A percentile compares a stretch with the other conserved stretches of the same genome.
Conservation (phyloP, 345 rosid species). For the Euphorbia pulcherrima region DNA sequence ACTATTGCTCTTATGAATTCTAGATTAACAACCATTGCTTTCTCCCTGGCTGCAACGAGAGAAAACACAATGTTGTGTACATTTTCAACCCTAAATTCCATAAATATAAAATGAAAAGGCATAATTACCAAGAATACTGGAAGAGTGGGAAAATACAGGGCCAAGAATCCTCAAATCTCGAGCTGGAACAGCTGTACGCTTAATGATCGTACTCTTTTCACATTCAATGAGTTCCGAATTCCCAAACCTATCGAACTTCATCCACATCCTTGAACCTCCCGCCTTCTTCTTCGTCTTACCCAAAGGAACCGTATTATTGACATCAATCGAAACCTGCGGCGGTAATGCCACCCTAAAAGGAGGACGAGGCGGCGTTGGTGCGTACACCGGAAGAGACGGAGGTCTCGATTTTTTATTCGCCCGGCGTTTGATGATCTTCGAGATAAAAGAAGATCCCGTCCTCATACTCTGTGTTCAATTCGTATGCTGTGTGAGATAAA, state of each 20-base stretch:
- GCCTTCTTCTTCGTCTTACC: constrained; percentile 82
- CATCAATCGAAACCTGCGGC: neutral
- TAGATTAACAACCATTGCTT: constrained; percentile 82
- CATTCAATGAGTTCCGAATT: constrained; percentile 75
- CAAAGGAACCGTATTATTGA: neutral
- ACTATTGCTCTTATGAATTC: constrained; percentile 79
- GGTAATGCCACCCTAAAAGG: constrained; percentile 16
- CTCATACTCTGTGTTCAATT: constrained; percentile 11
- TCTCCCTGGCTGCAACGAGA: constrained; percentile 64
- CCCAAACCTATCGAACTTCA: constrained; percentile 78
- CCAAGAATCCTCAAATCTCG: constrained; percentile 93
- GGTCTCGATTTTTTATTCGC: constrained; percentile 3
- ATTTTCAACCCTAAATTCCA: neutral
- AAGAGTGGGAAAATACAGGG: constrained; percentile 86
- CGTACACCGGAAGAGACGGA: neutral
- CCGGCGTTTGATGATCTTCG: constrained; percentile 14
- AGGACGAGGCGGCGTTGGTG: constrained; percentile 12
- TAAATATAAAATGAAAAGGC: neutral
- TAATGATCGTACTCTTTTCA: constrained; percentile 71
- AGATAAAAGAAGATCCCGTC: constrained; percentile 8
- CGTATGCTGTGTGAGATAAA: neutral
- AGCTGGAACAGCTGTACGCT: constrained; percentile 70
- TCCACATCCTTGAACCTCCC: constrained; percentile 86
- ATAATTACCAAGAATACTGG: constrained; percentile 63
- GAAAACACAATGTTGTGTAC: neutral